Evolutionary conservation across 1,284 basidiomycete species (phyloP).

Genomic region (Ganoderma lucidum): DNA sequence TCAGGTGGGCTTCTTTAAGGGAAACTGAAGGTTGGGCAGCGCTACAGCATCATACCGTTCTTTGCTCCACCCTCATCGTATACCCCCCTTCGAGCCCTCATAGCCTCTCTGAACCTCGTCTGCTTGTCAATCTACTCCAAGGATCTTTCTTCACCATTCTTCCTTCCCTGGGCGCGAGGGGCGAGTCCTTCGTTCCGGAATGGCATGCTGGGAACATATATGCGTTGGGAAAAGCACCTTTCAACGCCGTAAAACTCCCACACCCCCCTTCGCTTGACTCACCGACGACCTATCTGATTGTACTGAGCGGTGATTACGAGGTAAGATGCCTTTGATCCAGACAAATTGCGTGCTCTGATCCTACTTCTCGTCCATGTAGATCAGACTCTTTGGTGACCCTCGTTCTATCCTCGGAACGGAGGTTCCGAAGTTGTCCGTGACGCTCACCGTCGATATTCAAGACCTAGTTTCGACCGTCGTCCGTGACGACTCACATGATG

Average conservation of each 20-base stretch:
- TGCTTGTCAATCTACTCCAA: slow-evolving; percentile 58
- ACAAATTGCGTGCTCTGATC: slow-evolving; percentile 8
- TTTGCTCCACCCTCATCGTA: slow-evolving; percentile 68
- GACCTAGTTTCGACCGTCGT: slow-evolving; percentile 35
- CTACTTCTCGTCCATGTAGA: slow-evolving; percentile 49
- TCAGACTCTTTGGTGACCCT: slow-evolving; percentile 82
- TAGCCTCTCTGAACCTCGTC: slow-evolving; percentile 39
- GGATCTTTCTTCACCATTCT: slow-evolving; percentile 75
- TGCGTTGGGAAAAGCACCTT: slow-evolving; percentile 56
- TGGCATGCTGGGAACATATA: slow-evolving; percentile 86
- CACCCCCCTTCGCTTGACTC: slow-evolving; percentile 46
- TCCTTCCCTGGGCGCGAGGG: slow-evolving; percentile 43
- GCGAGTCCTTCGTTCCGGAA: slow-evolving; percentile 46
- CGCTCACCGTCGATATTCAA: slow-evolving; percentile 54
- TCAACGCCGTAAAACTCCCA: slow-evolving; percentile 60
- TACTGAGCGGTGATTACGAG: slow-evolving; percentile 78
- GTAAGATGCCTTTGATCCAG: slow-evolving; percentile 42
- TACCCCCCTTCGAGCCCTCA: slow-evolving; percentile 49
- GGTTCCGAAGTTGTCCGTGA: slow-evolving; percentile 60
- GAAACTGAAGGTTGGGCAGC: slow-evolving; percentile 84
- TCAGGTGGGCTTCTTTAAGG: slow-evolving; percentile 72
- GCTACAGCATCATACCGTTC: slow-evolving; percentile 75
- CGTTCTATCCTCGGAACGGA: slow-evolving; percentile 44
- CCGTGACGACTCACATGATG: slow-evolving; percentile 59
- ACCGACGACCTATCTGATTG: slow-evolving; percentile 60